Evolutionary conservation across 1,139 yeast species (phyloP).

Genomic region (Debaryomyces psychrophilus): DNA sequence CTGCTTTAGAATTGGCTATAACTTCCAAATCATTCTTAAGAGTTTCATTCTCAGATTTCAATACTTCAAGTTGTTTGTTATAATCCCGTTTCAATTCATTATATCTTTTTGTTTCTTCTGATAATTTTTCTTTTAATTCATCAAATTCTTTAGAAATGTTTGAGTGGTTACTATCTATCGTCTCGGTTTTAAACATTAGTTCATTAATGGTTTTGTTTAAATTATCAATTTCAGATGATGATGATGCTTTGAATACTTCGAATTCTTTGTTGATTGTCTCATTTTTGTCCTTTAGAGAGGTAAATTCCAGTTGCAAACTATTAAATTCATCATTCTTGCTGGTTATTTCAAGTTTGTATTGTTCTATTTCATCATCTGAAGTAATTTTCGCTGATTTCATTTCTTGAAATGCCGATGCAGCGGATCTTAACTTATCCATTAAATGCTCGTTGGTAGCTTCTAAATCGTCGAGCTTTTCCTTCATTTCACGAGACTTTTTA

Average conservation of each 20-base stretch:
- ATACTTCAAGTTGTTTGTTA: constrained; percentile 3
- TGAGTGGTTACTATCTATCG: constrained; percentile 4
- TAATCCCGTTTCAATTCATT: constrained; percentile 4
- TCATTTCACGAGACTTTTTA: constrained; percentile 23
- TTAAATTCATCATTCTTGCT: constrained; percentile 16
- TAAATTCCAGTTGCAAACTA: constrained; percentile 22
- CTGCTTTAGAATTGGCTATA: constrained; percentile 6
- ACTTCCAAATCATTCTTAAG: constrained; percentile 13
- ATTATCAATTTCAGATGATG: constrained; percentile 2
- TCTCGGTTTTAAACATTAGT: constrained; percentile 8
- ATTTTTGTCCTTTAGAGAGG: constrained; percentile 18
- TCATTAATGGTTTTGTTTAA: constrained; percentile 7
- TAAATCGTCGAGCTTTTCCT: constrained; percentile 29
- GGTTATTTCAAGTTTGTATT: constrained; percentile 9
- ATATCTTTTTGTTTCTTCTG: constrained; percentile 6
- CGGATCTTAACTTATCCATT: constrained; percentile 50
- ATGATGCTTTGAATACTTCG: constrained; percentile 12
- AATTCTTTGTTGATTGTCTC: constrained; percentile 16
- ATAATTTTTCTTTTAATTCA: constrained; percentile 5
- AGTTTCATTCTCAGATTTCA: constrained; percentile 13
- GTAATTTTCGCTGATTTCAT: constrained; percentile 31
- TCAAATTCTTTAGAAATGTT: constrained; percentile 1
- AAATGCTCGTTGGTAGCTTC: constrained; percentile 40
- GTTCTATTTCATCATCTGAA: constrained; percentile 19
- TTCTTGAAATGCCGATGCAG: constrained; percentile 49